phyloP scores from a whole-genome alignment of 1,284 basidiomycete species.

The Inonotus obliquus region DNA sequence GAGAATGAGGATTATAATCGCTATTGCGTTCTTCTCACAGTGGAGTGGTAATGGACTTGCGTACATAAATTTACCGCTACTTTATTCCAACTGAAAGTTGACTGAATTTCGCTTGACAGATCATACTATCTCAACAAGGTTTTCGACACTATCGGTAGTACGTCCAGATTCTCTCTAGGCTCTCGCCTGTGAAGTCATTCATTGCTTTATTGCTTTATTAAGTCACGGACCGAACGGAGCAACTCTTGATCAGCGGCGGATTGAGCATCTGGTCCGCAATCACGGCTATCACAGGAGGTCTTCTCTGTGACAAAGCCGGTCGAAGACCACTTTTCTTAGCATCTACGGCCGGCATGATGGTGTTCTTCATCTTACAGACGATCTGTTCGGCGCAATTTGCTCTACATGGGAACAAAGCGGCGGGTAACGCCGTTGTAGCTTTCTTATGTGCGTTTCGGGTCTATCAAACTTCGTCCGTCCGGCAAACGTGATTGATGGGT shows the following conservation, averaged over 20 bases:
- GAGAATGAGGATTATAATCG: conserved; percentile 27
- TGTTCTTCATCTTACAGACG: conserved; percentile 26
- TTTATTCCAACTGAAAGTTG: neutral
- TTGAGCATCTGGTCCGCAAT: conserved; percentile 52
- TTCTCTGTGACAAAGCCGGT: conserved; percentile 47
- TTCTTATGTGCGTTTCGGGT: conserved; percentile 30
- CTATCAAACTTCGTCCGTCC: conserved; percentile 2
- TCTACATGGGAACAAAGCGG: conserved; percentile 21
- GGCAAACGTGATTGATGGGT: neutral
- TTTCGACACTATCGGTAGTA: conserved; percentile 43
- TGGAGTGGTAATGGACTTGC: conserved; percentile 24
- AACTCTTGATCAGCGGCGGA: conserved; percentile 39
- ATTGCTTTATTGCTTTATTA: neutral
- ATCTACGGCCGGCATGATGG: conserved; percentile 39
- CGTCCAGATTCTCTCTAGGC: neutral
- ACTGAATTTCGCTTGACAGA: conserved; percentile 16
- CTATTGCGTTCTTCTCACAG: conserved; percentile 30
- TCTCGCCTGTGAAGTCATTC: neutral
- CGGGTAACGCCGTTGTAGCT: conserved; percentile 28
- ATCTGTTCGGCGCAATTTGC: conserved; percentile 18
- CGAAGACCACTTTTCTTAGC: conserved; percentile 51
- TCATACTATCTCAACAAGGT: conserved; percentile 47
- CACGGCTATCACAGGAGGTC: conserved; percentile 42
- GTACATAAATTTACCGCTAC: neutral
- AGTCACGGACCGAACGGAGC: conserved; percentile 15